Evolutionary conservation across 495 filamentous ascomycete genomes (phyloP), one percentile per base, ranked within the genome.

Genomic region (Hypoxylon intermedium): DNA sequence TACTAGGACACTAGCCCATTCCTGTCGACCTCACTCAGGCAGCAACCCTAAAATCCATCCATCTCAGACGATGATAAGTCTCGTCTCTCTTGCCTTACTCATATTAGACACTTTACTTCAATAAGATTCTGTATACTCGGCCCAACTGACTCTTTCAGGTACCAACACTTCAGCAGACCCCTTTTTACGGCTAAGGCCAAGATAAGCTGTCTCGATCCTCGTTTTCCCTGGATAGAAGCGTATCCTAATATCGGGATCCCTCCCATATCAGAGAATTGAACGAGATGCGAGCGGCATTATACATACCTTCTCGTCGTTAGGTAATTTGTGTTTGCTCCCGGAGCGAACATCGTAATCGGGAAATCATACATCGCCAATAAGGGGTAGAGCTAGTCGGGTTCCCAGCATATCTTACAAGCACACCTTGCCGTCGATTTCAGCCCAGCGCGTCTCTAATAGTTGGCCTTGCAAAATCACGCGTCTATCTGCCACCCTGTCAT

Each of bases 61-160:
- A 9, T 28, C 21, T 45, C 19, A 36, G 13, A 57, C 26, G 16
- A 48, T 23, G 7, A 48, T 24, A 9, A 57, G 40, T 12, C 12
- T 47, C 43, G 16, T 48, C 11, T 48, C 44, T 31, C 34, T 16
- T 26, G 44, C 34, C 4, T 42, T 33, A 11, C 21, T 16, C 43
- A 48, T 57, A 33, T 40, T 18, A 9, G 36, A 33, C 3, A 57
- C 33, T 19, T 57, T 57, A 12, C 34, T 23, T 34, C 53, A 31
- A 28, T 48, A 13, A 13, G 36, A 15, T 9, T 44, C 26, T 9
- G 53, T 49, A 16, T 58, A 50, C 34, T 36, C 45, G 13, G 37
- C 30, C 54, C 46, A 43, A 12, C 34, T 37, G 26, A 23, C 37
- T 36, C 18, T 48, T 28, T 48, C 45, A 48, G 21, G 36, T 36